These are phyloP conservation scores for Thyridium curvatum DNA, from an alignment of 2,329 filamentous ascomycete genomes.

Conservation along the genomic window DNA sequence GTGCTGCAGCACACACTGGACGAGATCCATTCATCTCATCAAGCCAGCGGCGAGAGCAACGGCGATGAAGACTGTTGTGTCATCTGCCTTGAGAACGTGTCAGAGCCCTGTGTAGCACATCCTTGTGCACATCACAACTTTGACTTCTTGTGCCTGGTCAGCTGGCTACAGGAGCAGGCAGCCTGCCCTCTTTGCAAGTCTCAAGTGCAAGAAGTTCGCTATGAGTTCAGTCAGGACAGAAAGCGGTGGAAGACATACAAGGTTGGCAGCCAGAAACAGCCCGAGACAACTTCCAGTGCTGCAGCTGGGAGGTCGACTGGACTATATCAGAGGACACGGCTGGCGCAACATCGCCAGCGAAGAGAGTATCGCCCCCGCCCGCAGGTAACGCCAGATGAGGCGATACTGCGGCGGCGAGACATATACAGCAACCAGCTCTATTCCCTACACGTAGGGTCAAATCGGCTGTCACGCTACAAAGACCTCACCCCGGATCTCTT, in stretches of 20 bases:
- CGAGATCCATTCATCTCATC: conserved; percentile 16
- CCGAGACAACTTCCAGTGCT: conserved; percentile 3
- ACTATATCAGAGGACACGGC: not conserved
- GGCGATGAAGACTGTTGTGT: conserved; percentile 53
- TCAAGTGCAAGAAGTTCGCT: conserved; percentile 51
- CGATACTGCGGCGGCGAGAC: conserved; percentile 55
- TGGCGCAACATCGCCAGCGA: not conserved
- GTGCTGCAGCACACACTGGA: conserved; percentile 5
- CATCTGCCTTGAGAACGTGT: conserved; percentile 76
- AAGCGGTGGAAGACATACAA: conserved; percentile 51
- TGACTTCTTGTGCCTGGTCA: conserved; percentile 78
- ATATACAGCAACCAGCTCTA: conserved; percentile 69
- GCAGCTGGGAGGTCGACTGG: no score
- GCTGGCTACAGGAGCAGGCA: conserved; percentile 69
- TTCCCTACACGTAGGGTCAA: conserved; percentile 78
- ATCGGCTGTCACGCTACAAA: conserved; percentile 65
- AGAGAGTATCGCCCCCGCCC: conserved; percentile 9
- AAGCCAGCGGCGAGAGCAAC: conserved; percentile 27
- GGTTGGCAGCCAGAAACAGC: conserved; percentile 27
- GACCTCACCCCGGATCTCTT: conserved; percentile 67
- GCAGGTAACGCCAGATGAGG: conserved; percentile 17
- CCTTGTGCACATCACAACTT: conserved; percentile 79
- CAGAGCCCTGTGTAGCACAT: conserved; percentile 62
- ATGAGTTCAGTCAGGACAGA: conserved; percentile 49
- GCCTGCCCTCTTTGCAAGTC: conserved; percentile 75